phyloP scores from a whole-genome alignment of 257 asterid genomes.

The Datura wrightii region DNA sequence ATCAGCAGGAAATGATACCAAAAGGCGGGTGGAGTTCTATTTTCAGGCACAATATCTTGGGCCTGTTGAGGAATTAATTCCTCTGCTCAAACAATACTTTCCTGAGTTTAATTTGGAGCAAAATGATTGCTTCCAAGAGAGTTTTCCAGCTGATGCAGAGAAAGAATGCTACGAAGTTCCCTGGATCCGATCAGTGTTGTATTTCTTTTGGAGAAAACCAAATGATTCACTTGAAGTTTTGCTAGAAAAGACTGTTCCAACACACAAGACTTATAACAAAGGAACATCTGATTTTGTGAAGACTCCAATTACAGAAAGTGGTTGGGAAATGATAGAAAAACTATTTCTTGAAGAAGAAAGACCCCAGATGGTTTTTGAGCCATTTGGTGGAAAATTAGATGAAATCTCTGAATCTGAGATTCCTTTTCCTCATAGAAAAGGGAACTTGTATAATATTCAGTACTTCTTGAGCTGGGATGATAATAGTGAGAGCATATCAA shows the following conservation, averaged over 20 bases:
- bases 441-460: not conserved
- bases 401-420: not conserved
- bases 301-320: not conserved
- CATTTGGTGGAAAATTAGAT: not conserved
- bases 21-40: not conserved
- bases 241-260: slow-evolving; percentile 3
- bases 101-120: not conserved
- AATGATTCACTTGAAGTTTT: slow-evolving; percentile 5
- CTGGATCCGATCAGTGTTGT: slow-evolving; percentile 16
- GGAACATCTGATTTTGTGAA: slow-evolving; percentile 21
- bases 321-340: slow-evolving; percentile 12
- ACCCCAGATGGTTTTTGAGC: slow-evolving; percentile 11
- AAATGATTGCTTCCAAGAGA: not conserved
- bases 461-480: not conserved
- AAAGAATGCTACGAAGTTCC: not conserved
- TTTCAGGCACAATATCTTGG: not conserved
- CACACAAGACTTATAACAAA: not conserved
- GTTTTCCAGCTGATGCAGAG: not conserved
- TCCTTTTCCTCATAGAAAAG: slow-evolving; percentile 17
- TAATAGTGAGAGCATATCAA: not conserved
- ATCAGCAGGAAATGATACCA: not conserved
- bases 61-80: not conserved
- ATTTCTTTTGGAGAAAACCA: not conserved
- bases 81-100: not conserved
- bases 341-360: not conserved